Conservation (phyloP, 495 filamentous ascomycete genomes). For the Neurospora sp. region DNA sequence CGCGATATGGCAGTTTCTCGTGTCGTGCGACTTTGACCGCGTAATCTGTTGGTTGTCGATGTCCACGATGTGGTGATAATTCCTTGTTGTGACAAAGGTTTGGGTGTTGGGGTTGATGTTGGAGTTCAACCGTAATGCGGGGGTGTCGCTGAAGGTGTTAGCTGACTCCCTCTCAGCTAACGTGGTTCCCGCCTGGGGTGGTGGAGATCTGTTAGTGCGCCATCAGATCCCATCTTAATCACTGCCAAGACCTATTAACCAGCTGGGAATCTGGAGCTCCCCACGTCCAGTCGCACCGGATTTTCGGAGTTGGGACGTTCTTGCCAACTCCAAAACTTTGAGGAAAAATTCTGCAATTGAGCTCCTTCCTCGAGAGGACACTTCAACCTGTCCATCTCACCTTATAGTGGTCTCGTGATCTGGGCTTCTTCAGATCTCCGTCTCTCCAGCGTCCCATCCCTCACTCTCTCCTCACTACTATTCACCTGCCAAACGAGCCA, state of each 20-base stretch:
- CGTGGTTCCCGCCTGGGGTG: rapidly evolving
- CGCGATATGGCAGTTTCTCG: background rate
- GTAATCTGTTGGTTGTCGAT: background rate
- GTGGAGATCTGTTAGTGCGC: background rate
- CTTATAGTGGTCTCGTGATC: background rate
- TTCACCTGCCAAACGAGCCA: background rate
- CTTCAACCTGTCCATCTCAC: background rate
- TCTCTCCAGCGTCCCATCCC: too few relatives aligned
- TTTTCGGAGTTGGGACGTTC: background rate
- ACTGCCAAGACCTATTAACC: background rate
- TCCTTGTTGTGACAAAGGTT: background rate
- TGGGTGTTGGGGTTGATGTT: background rate
- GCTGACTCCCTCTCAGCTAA: background rate
- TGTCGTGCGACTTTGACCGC: background rate
- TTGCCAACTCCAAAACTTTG: background rate
- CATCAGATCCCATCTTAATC: background rate
- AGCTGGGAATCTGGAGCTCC: background rate
- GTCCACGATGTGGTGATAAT: background rate
- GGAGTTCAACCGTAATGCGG: background rate
- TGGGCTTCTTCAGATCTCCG: too few relatives aligned
- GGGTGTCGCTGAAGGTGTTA: background rate
- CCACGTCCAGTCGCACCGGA: background rate
- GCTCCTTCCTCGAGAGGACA: background rate
- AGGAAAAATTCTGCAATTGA: background rate
- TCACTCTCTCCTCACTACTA: too few relatives aligned